A percentile compares a stretch with the other conserved stretches of the same genome.
These are phyloP conservation scores for Quercus alba DNA, from an alignment of 306 rosid genomes.

Conservation along the genomic window DNA sequence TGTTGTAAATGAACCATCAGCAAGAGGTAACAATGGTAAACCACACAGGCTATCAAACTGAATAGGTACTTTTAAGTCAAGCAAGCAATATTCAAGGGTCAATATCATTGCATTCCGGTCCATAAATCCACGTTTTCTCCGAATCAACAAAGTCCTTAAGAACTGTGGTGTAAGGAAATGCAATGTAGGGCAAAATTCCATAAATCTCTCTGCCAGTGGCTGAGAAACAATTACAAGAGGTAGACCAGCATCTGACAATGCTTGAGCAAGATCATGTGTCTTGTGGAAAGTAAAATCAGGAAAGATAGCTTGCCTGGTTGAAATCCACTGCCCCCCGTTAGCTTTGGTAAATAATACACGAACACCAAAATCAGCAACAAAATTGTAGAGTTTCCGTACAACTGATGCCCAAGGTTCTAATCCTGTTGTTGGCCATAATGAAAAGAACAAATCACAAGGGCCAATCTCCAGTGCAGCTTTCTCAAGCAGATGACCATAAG, in stretches of 20 bases:
- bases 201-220: constrained; percentile 72
- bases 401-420: constrained; percentile 91
- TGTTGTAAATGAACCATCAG: constrained; percentile 75
- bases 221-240: constrained; percentile 69
- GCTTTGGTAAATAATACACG: constrained; percentile 81
- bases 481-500: constrained; percentile 87
- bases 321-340: constrained; percentile 95
- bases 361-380: constrained; percentile 69
- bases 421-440: constrained; percentile 88
- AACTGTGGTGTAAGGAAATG: constrained; percentile 85
- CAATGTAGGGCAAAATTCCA: constrained; percentile 77
- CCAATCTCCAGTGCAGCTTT: constrained; percentile 85
- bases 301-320: constrained; percentile 83
- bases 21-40: constrained; percentile 84
- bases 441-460: constrained; percentile 75
- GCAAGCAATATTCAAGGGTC: constrained; percentile 90
- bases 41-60: constrained; percentile 68
- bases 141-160: constrained; percentile 69
- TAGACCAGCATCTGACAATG: constrained; percentile 72
- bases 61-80: constrained; percentile 65
- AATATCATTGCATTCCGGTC: constrained; percentile 74
- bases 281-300: constrained; percentile 84
- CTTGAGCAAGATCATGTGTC: constrained; percentile 62
- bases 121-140: constrained; percentile 83
- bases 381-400: constrained; percentile 63